Conservation (phyloP, 805 yeast species). For the Zygoascus tannicola region DNA sequence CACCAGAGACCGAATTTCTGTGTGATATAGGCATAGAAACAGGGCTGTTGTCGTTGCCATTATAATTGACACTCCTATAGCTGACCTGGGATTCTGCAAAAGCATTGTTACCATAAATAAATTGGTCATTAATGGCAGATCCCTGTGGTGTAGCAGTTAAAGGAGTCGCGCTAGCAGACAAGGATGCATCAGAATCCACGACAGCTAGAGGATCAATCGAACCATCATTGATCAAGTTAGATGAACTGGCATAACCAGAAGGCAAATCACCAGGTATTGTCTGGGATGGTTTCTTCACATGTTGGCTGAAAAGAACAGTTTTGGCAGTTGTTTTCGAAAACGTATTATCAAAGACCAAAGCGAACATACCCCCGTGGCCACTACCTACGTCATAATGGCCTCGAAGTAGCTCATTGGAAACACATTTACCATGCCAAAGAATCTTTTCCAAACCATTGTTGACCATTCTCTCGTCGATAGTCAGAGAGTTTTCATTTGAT, state of each 20-base stretch:
- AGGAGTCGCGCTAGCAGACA: background rate
- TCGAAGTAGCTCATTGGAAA: conserved; percentile 50
- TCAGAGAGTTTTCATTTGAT: background rate
- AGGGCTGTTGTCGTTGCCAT: background rate
- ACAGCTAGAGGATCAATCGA: no score
- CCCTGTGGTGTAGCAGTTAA: background rate
- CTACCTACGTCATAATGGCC: conserved; percentile 51
- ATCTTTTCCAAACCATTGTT: conserved; percentile 43
- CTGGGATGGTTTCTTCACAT: conserved; percentile 19
- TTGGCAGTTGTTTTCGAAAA: conserved; percentile 80
- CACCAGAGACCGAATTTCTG: background rate
- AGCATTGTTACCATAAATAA: background rate
- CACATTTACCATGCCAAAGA: conserved; percentile 46
- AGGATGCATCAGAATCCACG: background rate
- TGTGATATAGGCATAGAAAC: no score
- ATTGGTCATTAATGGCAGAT: background rate
- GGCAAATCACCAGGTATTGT: background rate
- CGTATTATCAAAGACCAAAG: conserved; percentile 87
- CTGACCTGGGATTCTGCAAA: no score
- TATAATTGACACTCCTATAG: background rate
- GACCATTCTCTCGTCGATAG: conserved; percentile 42
- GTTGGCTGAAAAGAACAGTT: conserved; percentile 59
- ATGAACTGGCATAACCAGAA: background rate
- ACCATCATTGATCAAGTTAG: background rate
- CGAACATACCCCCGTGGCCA: conserved; percentile 55